Base-by-base conservation (phyloP, 2,329 filamentous ascomycete genomes). In the Fusarium metavorans region DNA sequence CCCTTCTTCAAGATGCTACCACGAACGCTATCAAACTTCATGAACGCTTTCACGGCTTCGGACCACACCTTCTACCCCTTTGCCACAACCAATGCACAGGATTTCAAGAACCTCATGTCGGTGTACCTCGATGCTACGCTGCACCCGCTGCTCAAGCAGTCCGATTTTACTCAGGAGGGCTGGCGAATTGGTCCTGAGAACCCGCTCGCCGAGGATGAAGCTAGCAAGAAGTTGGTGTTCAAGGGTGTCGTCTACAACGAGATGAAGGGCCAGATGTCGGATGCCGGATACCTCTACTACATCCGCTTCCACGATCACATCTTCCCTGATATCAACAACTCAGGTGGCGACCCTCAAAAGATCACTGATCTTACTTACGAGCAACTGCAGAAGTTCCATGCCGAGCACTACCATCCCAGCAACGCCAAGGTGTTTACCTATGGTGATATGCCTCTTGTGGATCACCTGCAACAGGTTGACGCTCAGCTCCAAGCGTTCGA, bases 1-100 rank as follows among this genome's bases (percentile, higher is more conserved):
- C 97, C 97, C 0, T 99, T 99, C 88, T 99, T 99, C 88, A 99
- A 98, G 89, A 99, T 99, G 97, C 90, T 99, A 30, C 97, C 97
- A 25, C 92, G 97, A 77, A 98, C 97, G 6, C 89, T 99, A n/a
- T 98, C 97, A 74, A 99, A 98, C 84, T 99, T 98, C 81, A 99
- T 99, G 97, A 99, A 99, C 83, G 97, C 97, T 71, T 98, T 98
- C 82, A 99, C 97, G 48, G 95, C 95, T 30, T 93, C 95, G 25
- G 96, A 98, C 80, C 95, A 99, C 82, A 99, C 97, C 13, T 97
- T 95, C 76, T 99, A 99, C 81, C 97, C 97, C 2, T 99, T 99
- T 83, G 95, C 97, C 66, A 99, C 97, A 3, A 99, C 97, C 27
- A 99, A 99, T 80, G 88, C 91, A 23, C 95, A 98, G 82, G 97